These are phyloP conservation scores for Hysterium pulicare DNA, from an alignment of 2,329 filamentous ascomycete species.

Conservation along the genomic window DNA sequence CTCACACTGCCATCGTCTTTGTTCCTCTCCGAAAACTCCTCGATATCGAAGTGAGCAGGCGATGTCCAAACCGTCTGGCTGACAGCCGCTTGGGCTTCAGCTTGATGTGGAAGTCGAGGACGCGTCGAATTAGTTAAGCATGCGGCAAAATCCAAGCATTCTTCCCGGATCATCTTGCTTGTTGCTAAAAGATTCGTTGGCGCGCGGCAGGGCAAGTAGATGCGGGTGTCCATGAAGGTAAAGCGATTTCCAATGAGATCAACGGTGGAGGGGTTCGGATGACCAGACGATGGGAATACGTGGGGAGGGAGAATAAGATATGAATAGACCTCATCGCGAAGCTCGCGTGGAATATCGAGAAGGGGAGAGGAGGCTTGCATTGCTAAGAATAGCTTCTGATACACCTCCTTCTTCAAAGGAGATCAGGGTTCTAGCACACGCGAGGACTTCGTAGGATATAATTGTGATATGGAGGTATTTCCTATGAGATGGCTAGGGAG, in stretches of 20 bases:
- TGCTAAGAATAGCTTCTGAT: no score
- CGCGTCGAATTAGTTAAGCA: slow-evolving; percentile 14
- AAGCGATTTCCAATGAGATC: slow-evolving; percentile 3
- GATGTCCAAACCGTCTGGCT: no score
- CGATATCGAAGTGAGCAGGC: slow-evolving; percentile 12
- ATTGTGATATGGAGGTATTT: no score
- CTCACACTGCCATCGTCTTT: slow-evolving; percentile 18
- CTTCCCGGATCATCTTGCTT: slow-evolving; percentile 25
- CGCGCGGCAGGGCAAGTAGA: slow-evolving; percentile 20
- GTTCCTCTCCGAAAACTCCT: slow-evolving; percentile 19
- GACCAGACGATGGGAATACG: slow-evolving; percentile 22
- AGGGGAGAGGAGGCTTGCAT: slow-evolving; percentile 12
- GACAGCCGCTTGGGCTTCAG: neutral
- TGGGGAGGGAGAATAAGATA: slow-evolving; percentile 17
- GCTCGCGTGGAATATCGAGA: slow-evolving; percentile 22
- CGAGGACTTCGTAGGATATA: no score
- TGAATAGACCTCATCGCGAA: slow-evolving; percentile 24
- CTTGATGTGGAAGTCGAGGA: neutral
- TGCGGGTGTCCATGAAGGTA: slow-evolving; percentile 25
- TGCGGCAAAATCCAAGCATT: slow-evolving; percentile 18
- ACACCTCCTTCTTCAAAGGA: no score
- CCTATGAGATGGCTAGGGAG: no score
- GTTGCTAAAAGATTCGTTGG: slow-evolving; percentile 19
- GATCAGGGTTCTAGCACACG: no score
- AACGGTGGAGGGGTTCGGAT: slow-evolving; percentile 5